Percentiles rank a stretch among this genome's conserved stretches.
Evolutionary conservation across 306 rosid genomes (phyloP).

Genomic region (Phaseolus lunatus): DNA sequence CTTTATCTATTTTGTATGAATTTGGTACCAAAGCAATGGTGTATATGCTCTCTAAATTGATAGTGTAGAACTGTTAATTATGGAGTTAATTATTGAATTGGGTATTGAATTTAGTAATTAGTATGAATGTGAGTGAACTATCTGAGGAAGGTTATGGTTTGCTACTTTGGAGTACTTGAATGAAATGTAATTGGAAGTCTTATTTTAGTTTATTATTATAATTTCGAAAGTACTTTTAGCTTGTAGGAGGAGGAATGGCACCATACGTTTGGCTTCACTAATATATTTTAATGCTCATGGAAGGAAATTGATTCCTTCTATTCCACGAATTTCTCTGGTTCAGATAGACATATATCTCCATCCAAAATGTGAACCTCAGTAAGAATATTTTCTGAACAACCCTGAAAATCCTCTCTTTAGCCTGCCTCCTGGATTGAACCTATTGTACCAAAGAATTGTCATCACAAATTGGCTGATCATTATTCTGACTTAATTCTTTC

Average conservation of each 20-base stretch:
- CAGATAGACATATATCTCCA: no score
- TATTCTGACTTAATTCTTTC: no score
- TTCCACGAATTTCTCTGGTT: no score
- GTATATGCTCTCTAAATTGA: neutral
- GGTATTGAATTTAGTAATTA: no score
- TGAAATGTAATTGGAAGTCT: neutral
- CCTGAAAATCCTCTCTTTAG: no score
- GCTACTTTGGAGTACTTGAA: conserved; percentile 14
- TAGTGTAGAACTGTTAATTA: neutral
- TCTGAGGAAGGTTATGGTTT: neutral
- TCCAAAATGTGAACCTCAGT: no score
- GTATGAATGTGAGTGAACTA: neutral
- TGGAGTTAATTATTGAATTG: conserved; percentile 6
- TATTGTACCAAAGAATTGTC: no score
- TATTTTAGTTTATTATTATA: neutral
- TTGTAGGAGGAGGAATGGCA: neutral
- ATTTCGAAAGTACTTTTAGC: neutral
- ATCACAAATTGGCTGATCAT: no score
- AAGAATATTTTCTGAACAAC: no score
- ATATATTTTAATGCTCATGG: neutral
- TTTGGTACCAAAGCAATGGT: conserved; percentile 22
- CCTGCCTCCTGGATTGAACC: no score
- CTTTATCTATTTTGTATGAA: conserved; percentile 24
- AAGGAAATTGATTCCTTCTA: no score
- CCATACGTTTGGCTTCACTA: neutral